Evolutionary conservation across 192 early-diverging fungal genomes (phyloP).

Genomic region (Dissophora ornata): DNA sequence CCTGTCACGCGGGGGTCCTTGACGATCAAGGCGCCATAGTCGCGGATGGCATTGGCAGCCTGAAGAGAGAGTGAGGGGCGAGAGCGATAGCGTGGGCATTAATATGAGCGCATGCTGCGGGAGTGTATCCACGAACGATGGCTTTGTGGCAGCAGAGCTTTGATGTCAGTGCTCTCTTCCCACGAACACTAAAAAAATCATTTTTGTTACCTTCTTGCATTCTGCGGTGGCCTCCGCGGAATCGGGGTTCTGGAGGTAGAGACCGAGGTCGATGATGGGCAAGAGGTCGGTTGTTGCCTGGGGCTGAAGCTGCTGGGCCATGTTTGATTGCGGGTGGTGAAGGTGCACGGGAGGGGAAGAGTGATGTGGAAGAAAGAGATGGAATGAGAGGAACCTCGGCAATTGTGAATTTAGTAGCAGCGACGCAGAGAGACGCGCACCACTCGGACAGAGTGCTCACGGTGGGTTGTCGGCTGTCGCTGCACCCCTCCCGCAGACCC

Average conservation of each 20-base stretch:
- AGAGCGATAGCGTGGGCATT: not conserved
- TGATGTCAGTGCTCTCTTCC: not conserved
- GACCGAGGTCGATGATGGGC: constrained; percentile 68
- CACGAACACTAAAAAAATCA: not conserved
- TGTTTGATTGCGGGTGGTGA: constrained; percentile 12
- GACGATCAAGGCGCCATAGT: constrained; percentile 72
- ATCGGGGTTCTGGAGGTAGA: constrained; percentile 65
- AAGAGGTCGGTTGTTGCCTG: constrained; percentile 53
- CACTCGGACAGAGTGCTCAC: too few species aligned
- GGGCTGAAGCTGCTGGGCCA: constrained; percentile 22
- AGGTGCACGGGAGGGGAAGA: not conserved
- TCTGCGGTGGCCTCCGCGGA: constrained; percentile 64
- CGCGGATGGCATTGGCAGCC: constrained; percentile 70
- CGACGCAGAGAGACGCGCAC: too few species aligned
- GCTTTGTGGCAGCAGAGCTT: too few species aligned
- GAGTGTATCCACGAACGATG: too few species aligned
- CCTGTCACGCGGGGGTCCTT: constrained; percentile 76
- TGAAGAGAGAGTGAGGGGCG: constrained; percentile 17
- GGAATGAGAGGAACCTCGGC: not conserved
- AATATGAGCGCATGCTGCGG: not conserved
- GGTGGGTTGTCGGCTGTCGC: too few species aligned
- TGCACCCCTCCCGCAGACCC: not conserved
- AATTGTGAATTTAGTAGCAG: not conserved
- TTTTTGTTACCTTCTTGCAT: constrained; percentile 62
- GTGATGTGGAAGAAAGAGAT: constrained; percentile 11